Percentiles rank a stretch among this genome's conserved stretches.
Evolutionary conservation across 1,139 yeast species (phyloP).

Genomic region (Hemisphaericaspora lyxosophila): DNA sequence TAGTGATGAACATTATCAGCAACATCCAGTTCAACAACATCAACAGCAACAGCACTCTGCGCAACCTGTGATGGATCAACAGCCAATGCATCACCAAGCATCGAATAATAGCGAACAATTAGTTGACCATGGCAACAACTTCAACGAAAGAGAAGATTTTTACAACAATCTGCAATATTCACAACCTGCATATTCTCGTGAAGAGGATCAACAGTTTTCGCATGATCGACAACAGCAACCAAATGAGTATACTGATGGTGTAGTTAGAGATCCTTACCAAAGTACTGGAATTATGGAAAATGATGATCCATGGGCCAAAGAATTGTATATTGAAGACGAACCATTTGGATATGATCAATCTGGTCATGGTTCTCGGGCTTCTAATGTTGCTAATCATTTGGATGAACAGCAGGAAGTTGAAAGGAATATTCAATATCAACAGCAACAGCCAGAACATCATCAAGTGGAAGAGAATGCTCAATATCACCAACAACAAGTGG

Average conservation of each 20-base stretch:
- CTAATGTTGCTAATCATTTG: too few relatives aligned
- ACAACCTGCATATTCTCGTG: not conserved
- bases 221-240: not conserved
- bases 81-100: not conserved
- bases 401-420: too few relatives aligned
- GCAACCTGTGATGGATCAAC: too few relatives aligned
- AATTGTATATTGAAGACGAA: not conserved
- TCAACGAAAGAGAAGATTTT: not conserved
- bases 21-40: not conserved
- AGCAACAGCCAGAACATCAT: not conserved
- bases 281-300: not conserved
- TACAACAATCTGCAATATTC: not conserved
- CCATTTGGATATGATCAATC: not conserved
- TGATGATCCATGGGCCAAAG: conserved; percentile 3
- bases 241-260: conserved; percentile 1
- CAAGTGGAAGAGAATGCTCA: too few relatives aligned
- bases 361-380: too few relatives aligned
- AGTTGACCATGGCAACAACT: not conserved
- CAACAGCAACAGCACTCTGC: not conserved
- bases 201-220: not conserved
- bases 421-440: too few relatives aligned
- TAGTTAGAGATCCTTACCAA: not conserved
- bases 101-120: not conserved
- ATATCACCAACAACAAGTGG: too few relatives aligned
- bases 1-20: too few relatives aligned